Evolutionary conservation across 2,329 filamentous ascomycete genomes (phyloP).

Genomic region (Botrytis fragariae): DNA sequence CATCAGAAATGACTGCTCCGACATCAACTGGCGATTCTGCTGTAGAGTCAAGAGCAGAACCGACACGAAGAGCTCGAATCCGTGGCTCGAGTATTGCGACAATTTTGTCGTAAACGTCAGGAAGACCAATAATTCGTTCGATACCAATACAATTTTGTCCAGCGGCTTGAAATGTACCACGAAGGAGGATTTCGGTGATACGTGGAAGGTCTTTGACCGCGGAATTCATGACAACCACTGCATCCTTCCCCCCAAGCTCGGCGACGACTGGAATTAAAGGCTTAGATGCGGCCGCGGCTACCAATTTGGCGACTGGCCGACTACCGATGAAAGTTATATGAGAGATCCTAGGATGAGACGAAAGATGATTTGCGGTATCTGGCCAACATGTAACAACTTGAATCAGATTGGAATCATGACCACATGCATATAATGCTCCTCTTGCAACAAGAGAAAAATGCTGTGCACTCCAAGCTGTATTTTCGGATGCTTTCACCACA

Average conservation of each 20-base stretch:
- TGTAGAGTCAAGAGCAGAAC: constrained; percentile 57
- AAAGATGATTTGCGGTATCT: constrained; percentile 73
- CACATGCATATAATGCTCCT: constrained; percentile 76
- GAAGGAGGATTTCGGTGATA: constrained; percentile 79
- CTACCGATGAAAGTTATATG: constrained; percentile 98
- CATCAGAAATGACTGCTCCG: constrained; percentile 83
- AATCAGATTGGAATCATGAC: constrained; percentile 76
- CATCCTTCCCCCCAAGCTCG: constrained; percentile 93
- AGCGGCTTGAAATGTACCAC: constrained; percentile 90
- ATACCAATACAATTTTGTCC: constrained; percentile 98
- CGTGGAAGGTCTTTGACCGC: constrained; percentile 59
- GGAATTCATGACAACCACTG: constrained; percentile 84
- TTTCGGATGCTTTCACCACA: constrained; percentile 90
- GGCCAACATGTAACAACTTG: constrained; percentile 90
- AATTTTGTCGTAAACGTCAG: constrained; percentile 71
- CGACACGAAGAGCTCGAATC: constrained; percentile 72
- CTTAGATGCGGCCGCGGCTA: constrained; percentile 82
- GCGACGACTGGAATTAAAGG: constrained; percentile 83
- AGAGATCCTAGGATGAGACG: constrained; percentile 76
- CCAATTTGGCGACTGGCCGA: constrained; percentile 78
- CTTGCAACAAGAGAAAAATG: constrained; percentile 81
- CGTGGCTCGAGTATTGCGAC: constrained; percentile 68
- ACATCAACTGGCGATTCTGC: constrained; percentile 65
- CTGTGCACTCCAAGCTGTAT: constrained; percentile 85
- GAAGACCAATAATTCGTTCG: constrained; percentile 82